Base-by-base conservation (phyloP, 495 filamentous ascomycete species). In the Aspergillus bertholletiae region DNA sequence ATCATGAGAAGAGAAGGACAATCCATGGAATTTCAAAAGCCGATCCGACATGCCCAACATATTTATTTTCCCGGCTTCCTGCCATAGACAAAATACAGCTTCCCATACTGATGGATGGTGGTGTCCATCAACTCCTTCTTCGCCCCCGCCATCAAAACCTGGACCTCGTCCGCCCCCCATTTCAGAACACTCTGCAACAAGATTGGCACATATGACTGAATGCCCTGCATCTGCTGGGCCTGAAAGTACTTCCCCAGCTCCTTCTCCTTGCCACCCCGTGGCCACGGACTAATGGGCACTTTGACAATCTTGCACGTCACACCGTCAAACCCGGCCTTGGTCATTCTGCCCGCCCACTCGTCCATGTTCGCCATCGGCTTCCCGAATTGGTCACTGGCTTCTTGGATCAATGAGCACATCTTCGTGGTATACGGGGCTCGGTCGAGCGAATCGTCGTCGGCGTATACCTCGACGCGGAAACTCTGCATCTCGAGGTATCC, bases 401-500 rank as follows among this genome's bases (percentile, higher is more conserved):
- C 70, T 46, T 84, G 61, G 15, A 82, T 73, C 1, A 80, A 62
- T 1, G 61, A 51, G 68, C 74, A 77, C 61, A 75, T 81, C 53
- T 75, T 63, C 1, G 70, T 66, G 6, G 84, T 67, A 5, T 76
- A 73, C 44, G 83, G 77, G 34, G 78, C 72, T 4, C 64, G 45
- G 1, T 70, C 49, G 47, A 85, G 74, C 22, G 72, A 74, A 30
- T 65, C 72, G 57, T 82, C 80, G 53, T 76, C 72, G 23, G 80
- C 77, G 47, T 70, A 69, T 2, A 76, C 74, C 43, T 64, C 73
- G 45, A 81, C 72, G 37, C 68, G 56, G 22, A 81, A 75, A 54
- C 84, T 80, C 51, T 82, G 78, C 43, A 84, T 68, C 61, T 89
- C 85, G 49, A 86, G 69, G 69, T 83, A 88, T 56, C 81, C 85